Conservation (phyloP, 371 early-diverging fungal species). For the Saksenaea oblongispora region DNA sequence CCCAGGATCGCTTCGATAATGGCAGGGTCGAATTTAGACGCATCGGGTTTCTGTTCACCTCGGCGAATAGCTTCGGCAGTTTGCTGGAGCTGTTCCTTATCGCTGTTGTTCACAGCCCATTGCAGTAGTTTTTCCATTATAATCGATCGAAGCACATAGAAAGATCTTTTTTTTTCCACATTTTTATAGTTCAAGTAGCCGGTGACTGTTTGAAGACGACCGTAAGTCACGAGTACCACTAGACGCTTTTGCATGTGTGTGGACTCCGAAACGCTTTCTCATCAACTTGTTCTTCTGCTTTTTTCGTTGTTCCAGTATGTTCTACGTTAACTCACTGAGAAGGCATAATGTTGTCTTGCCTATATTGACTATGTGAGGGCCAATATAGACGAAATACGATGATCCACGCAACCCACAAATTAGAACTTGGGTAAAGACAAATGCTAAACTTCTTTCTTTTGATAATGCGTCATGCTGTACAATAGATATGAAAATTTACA, state of each 20-base stretch:
- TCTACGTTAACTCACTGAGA: too few relatives aligned
- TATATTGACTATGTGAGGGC: too few relatives aligned
- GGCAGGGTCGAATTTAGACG: constrained; percentile 67
- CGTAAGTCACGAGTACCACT: not conserved
- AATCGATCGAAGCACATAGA: not conserved
- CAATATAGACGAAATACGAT: too few relatives aligned
- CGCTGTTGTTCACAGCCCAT: constrained; percentile 85
- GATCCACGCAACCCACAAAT: too few relatives aligned
- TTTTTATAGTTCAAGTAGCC: too few relatives aligned
- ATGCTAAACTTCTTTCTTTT: too few relatives aligned
- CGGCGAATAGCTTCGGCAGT: constrained; percentile 64
- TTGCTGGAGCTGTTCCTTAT: constrained; percentile 60
- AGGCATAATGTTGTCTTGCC: too few relatives aligned
- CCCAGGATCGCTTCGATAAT: constrained; percentile 91
- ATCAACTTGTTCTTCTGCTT: too few relatives aligned
- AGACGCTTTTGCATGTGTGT: not conserved
- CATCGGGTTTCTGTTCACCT: constrained; percentile 36
- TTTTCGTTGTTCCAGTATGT: too few relatives aligned
- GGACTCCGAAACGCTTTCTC: too few relatives aligned
- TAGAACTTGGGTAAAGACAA: too few relatives aligned
- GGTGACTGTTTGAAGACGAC: not conserved
- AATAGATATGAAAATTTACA: not conserved
- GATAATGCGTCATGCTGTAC: not conserved
- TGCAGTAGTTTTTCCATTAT: constrained; percentile 79
- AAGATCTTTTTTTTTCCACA: not conserved